Base-by-base conservation (phyloP, 331 rosid species). In the Pyracantha coccinea region DNA sequence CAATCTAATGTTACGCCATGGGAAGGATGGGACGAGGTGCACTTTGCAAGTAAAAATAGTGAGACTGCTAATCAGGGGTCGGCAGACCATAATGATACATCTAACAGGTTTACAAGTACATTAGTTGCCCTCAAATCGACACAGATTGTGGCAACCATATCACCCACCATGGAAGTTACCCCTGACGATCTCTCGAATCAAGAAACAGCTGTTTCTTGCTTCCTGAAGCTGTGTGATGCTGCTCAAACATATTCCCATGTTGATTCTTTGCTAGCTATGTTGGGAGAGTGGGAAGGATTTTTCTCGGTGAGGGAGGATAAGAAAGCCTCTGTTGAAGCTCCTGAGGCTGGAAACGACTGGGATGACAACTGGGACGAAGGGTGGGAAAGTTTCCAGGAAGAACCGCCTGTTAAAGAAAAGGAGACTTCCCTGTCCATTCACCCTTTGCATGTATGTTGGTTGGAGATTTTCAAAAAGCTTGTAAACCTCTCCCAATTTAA, bases 331-430 rank as follows among this genome's bases (percentile, higher is more conserved):
- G 84, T 69, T 27, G 88, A 85, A 83, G 84, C 78, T 70, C 59
- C 86, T 74, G 92, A 81, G 28, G 82, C 80, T 75, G 96, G 88
- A 76, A 89, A 89, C 84, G 91, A 83, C 80, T 95, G 99, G 99
- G 78, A 20, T 73, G 96, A 95, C 79, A 83, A 80, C 78, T 95
- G 99, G 99, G 98, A 95, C 9, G 99, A 95, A 77, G 97, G 98
- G 61, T 95, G 99, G 99, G 99, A 95, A 83, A 95, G 87, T 80
- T 93, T 95, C 66, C 97, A 89, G 84, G 98, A 89, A 70, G 92
- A 87, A 69, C 84, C 82, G 62, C 77, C 77, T 12, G 89, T 80
- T 80, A 81, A 85, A 74, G 89, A 85, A 72, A 85, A 73, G 70
- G 74, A 69, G 65, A 83, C 50, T 35, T 33, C 81, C 44, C 19